Conservation (phyloP, 2,329 filamentous ascomycete species). For the Zalaria sp. region DNA sequence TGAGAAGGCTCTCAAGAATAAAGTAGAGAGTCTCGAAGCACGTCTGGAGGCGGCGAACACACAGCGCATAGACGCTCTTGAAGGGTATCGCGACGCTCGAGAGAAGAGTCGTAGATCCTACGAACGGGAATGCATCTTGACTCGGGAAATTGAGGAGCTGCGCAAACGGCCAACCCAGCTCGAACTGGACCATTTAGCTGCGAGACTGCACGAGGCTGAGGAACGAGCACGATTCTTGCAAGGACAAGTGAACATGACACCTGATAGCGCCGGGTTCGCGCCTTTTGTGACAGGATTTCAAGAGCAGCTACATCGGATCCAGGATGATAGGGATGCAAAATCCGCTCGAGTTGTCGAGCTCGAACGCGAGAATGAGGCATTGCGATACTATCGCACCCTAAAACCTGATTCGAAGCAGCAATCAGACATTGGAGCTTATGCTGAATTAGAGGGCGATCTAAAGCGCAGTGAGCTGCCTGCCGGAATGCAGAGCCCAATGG, state of each 20-base stretch:
- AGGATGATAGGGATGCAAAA: slow-evolving; percentile 1
- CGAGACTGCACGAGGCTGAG: neutral
- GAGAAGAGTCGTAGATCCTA: slow-evolving; percentile 20
- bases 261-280: neutral
- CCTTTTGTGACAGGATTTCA: neutral
- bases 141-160: slow-evolving; percentile 6
- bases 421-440: neutral
- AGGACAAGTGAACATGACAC: neutral
- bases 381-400: neutral
- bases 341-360: neutral
- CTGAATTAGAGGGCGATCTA: neutral
- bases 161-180: slow-evolving; percentile 2
- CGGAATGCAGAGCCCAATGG: neutral
- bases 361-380: neutral
- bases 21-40: slow-evolving; percentile 22
- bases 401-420: neutral
- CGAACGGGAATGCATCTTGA: slow-evolving; percentile 14
- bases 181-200: neutral
- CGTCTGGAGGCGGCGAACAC: slow-evolving; percentile 25
- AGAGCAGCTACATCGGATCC: neutral
- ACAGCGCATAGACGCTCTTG: slow-evolving; percentile 24
- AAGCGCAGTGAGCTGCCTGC: neutral
- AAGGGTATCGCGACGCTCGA: slow-evolving; percentile 18
- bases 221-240: neutral
- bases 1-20: slow-evolving; percentile 21